Evolutionary conservation across 805 yeast species (phyloP).

Genomic region (Metschnikowia chrysomelidarum): DNA sequence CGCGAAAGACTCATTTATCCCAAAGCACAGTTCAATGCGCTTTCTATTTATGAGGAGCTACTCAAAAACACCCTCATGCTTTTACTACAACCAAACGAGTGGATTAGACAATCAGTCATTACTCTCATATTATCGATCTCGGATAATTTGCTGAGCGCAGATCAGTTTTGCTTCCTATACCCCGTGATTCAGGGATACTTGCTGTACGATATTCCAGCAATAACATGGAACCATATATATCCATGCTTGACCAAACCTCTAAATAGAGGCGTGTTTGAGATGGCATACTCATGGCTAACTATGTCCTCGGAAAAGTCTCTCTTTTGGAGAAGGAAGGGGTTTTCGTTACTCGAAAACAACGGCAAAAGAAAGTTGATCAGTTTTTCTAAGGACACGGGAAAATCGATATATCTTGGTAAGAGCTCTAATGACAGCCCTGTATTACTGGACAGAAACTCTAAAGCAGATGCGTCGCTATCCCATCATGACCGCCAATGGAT

Average conservation of each 20-base stretch:
- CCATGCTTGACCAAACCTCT: slow-evolving; percentile 69
- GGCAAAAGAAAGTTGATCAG: slow-evolving; percentile 24
- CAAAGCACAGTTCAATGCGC: slow-evolving; percentile 34
- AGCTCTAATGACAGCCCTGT: slow-evolving; percentile 6
- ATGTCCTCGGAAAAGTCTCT: slow-evolving; percentile 57
- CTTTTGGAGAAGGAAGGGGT: slow-evolving; percentile 67
- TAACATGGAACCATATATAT: slow-evolving; percentile 63
- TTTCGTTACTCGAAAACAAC: slow-evolving; percentile 18
- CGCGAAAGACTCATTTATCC: slow-evolving; percentile 33
- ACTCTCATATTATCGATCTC: slow-evolving; percentile 61
- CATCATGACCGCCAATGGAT: slow-evolving; percentile 72
- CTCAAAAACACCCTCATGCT: slow-evolving; percentile 46
- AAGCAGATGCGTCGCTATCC: slow-evolving; percentile 40
- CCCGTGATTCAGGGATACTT: slow-evolving; percentile 78
- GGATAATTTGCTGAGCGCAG: slow-evolving; percentile 66
- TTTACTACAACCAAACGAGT: slow-evolving; percentile 79
- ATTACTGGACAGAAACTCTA: slow-evolving; percentile 1
- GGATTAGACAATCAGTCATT: slow-evolving; percentile 73
- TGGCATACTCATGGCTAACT: slow-evolving; percentile 69
- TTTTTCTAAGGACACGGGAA: slow-evolving; percentile 35
- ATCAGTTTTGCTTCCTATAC: slow-evolving; percentile 75
- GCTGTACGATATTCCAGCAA: slow-evolving; percentile 69
- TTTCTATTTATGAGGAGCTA: slow-evolving; percentile 38
- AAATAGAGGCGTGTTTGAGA: slow-evolving; percentile 59
- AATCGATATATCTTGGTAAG: slow-evolving; percentile 32